Base-by-base conservation (phyloP, 129 eudicot species). In the Scalesia atractyloides region DNA sequence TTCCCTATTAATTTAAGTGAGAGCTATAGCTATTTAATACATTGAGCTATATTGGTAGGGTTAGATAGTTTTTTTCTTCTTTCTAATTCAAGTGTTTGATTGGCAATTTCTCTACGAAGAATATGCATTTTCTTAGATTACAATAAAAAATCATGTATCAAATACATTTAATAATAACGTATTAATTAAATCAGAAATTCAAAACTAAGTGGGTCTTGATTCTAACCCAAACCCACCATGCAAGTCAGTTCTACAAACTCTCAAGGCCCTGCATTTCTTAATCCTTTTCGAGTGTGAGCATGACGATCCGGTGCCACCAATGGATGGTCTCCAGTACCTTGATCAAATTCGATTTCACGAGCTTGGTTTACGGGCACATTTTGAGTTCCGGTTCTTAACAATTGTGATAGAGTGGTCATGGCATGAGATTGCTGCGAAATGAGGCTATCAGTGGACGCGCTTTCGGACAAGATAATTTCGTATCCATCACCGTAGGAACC, bases 361-460 rank as follows among this genome's bases (percentile, higher is more conserved):
- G 19, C 46, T 3, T n/a, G n/a, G 71, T 4, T 37, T 19, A 62
- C 2, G 12, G 82, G 82, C 65, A 64, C 14, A 13, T 49, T 37
- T 56, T 71, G 50, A 16, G 78, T 16, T 48, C 61, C 46, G 7
- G 19, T 61, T 6, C 24, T 68, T 53, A 80, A 37, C 46, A 68
- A 41, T 39, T 61, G 81, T 7, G 87, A 73, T 34, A 83, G 26
- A 14, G 86, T 67, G 6, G 30, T 73, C 91, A 86, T 82, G 52
- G 86, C 87, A 44, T 82, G 86, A 37, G 93, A 83, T 48, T 90
- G 96, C 17, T 74, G 58, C 2, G 89, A 80, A 69, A 90, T 90
- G 20, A 84, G 65, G 34, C 67, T 59, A 1, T 57, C 78, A 0
- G 88, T 90, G 0, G 96, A 78, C 0, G 90, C 90, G 43, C 52